These are phyloP conservation scores for Cladosporium cucumerinum DNA, from an alignment of 2,329 filamentous ascomycete species.

Conservation along the genomic window DNA sequence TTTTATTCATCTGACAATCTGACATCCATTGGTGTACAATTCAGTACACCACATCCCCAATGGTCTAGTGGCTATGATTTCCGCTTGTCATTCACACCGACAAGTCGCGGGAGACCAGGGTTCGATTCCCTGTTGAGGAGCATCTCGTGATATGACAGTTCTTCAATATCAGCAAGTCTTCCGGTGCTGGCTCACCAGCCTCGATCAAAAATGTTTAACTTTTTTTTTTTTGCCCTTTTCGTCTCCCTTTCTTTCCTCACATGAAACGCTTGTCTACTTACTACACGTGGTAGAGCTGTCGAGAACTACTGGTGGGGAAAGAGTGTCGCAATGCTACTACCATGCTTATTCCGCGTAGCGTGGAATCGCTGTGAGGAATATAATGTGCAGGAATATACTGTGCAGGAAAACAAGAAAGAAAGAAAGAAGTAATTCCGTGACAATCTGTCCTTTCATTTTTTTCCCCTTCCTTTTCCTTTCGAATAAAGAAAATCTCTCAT, in stretches of 20 bases:
- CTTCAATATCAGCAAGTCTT: conserved; percentile 4
- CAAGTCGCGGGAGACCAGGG: conserved; percentile 17
- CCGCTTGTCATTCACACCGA: conserved; percentile 32
- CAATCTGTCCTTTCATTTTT: background rate
- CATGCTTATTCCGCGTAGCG: too few species aligned
- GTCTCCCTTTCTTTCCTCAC: too few species aligned
- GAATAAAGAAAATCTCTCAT: background rate
- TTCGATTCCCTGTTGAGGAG: conserved; percentile 17
- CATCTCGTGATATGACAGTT: conserved; percentile 11
- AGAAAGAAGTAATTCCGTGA: background rate
- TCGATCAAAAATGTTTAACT: background rate
- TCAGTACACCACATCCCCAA: conserved; percentile 20
- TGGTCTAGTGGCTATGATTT: conserved; percentile 39
- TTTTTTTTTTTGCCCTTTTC: background rate
- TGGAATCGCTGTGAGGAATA: too few species aligned
- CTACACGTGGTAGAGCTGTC: too few species aligned
- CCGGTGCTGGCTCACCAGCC: conserved; percentile 10
- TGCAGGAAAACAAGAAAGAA: background rate
- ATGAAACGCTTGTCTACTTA: too few species aligned
- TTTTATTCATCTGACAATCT: too few species aligned
- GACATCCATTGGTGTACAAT: conserved; percentile 10
- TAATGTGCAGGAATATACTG: too few species aligned
- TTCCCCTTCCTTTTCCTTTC: background rate
- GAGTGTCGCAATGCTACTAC: too few species aligned
- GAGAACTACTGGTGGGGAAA: too few species aligned